Evolutionary conservation across 345 rosid species (phyloP).

Genomic region (Euphorbia pulcherrima): DNA sequence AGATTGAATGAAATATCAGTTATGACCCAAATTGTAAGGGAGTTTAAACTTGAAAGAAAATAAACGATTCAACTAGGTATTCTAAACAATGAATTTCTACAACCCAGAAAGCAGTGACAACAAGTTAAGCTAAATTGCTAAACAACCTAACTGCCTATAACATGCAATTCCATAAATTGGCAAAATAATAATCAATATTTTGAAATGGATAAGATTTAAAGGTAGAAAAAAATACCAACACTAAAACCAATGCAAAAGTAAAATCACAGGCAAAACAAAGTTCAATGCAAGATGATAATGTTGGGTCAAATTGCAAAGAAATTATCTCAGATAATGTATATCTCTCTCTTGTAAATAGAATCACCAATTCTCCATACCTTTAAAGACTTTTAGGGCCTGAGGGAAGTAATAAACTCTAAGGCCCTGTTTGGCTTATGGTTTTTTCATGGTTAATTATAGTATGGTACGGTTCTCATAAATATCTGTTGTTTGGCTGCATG

Average conservation of each 20-base stretch:
- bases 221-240: neutral
- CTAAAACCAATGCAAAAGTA: slow-evolving; percentile 14
- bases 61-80: slow-evolving; percentile 11
- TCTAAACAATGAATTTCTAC: slow-evolving; percentile 5
- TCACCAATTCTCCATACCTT: too few relatives aligned
- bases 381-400: too few relatives aligned
- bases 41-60: neutral
- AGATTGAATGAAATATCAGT: neutral
- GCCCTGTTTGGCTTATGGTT: too few relatives aligned
- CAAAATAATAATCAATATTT: slow-evolving; percentile 5
- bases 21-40: neutral
- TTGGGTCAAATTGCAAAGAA: too few relatives aligned
- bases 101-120: slow-evolving; percentile 23
- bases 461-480: too few relatives aligned
- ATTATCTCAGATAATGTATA: too few relatives aligned
- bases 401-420: too few relatives aligned
- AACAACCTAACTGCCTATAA: neutral
- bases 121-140: neutral
- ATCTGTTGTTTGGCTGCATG: too few relatives aligned
- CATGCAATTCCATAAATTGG: neutral
- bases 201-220: slow-evolving; percentile 7
- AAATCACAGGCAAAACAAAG: slow-evolving; percentile 15
- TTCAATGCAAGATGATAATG: neutral
- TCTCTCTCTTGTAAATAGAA: too few relatives aligned
- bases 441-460: too few relatives aligned